A percentile compares a stretch with the other conserved stretches of the same genome.
Conservation (phyloP, 208 protist genomes). For the Trypanosoma brucei region DNA sequence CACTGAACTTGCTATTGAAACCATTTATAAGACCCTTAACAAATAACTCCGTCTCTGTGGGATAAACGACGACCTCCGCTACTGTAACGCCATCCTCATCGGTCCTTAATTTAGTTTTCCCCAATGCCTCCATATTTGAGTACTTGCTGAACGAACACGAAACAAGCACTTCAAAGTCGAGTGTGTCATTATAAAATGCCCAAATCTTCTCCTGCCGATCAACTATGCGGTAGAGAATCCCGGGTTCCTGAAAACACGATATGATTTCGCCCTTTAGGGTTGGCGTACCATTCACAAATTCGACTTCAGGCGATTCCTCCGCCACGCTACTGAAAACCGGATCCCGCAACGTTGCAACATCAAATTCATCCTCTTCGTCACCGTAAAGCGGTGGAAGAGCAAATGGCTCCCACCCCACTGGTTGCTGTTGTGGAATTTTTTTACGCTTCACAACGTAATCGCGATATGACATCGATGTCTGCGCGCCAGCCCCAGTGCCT, state of each 20-base stretch:
- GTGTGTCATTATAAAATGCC: slow-evolving; percentile 89
- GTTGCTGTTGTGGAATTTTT: slow-evolving; percentile 28
- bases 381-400: slow-evolving; percentile 33
- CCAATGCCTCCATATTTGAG: slow-evolving; percentile 71
- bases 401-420: slow-evolving; percentile 42
- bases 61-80: slow-evolving; percentile 65
- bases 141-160: slow-evolving; percentile 69
- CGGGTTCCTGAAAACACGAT: slow-evolving; percentile 80
- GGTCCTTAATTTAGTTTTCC: slow-evolving; percentile 42
- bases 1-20: slow-evolving; percentile 69
- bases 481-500: no score
- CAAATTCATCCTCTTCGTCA: slow-evolving; percentile 79
- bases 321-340: slow-evolving; percentile 36
- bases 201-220: slow-evolving; percentile 65
- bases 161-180: slow-evolving; percentile 69
- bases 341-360: slow-evolving; percentile 43
- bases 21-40: slow-evolving; percentile 81
- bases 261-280: slow-evolving; percentile 58
- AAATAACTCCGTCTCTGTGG: slow-evolving; percentile 74
- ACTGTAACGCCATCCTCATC: slow-evolving; percentile 48
- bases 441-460: slow-evolving; percentile 49
- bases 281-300: slow-evolving; percentile 70
- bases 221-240: slow-evolving; percentile 80
- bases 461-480: slow-evolving; percentile 13
- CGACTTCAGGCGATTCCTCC: slow-evolving; percentile 18